Percentiles rank a stretch among this genome's conserved stretches.
Evolutionary conservation across 2,329 filamentous ascomycete species (phyloP).

Genomic region (Xylaria sp.): DNA sequence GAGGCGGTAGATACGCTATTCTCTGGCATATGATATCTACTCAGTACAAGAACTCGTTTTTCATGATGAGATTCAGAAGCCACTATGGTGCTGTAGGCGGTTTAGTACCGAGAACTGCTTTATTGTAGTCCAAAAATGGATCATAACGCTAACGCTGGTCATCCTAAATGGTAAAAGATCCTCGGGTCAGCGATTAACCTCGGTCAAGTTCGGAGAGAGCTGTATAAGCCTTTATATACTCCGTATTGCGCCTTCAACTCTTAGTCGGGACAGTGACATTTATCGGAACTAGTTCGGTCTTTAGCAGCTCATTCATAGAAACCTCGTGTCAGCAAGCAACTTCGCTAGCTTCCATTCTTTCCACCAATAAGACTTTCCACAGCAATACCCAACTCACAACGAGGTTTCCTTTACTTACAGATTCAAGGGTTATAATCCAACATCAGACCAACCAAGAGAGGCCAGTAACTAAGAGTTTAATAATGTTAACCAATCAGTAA

Average conservation of each 20-base stretch:
- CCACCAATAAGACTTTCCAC: slow-evolving; percentile 25
- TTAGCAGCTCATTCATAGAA: background rate
- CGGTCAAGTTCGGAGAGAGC: background rate
- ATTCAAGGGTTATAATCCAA: background rate
- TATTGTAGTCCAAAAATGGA: background rate
- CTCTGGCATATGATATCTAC: background rate
- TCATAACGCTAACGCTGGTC: background rate
- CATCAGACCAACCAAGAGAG: background rate
- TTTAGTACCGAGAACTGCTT: background rate
- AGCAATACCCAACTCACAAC: background rate
- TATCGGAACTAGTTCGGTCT: background rate
- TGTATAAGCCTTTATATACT: background rate
- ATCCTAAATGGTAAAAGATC: background rate
- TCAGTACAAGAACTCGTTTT: slow-evolving; percentile 24
- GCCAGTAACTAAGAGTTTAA: background rate
- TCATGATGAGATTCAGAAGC: background rate
- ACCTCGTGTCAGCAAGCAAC: background rate
- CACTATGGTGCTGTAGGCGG: background rate
- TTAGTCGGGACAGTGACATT: background rate
- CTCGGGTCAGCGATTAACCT: slow-evolving; percentile 14
- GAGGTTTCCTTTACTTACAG: background rate
- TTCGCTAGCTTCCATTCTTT: slow-evolving; percentile 11
- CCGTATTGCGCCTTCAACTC: background rate
- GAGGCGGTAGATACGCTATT: background rate
- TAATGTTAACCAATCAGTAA: background rate